phyloP scores from a whole-genome alignment of 768 basidiomycete species.

The Trametes cinnabarina region DNA sequence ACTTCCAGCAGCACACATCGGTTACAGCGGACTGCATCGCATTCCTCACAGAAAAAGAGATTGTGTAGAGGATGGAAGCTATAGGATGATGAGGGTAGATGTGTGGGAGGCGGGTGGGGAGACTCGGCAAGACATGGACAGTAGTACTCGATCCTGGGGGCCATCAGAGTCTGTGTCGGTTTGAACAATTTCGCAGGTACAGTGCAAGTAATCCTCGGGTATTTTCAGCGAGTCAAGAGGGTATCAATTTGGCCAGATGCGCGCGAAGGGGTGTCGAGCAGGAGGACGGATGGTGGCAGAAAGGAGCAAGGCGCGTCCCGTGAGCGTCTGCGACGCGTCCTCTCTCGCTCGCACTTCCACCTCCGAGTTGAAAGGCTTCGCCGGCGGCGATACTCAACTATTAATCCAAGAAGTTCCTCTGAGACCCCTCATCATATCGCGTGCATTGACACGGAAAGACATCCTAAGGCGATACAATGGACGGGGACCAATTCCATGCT shows the following conservation, averaged over 20 bases:
- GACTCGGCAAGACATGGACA: conserved; percentile 68
- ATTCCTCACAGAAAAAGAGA: conserved; percentile 98
- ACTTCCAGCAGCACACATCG: conserved; percentile 91
- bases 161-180: conserved; percentile 30
- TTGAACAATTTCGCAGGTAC: neutral
- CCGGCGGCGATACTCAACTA: too few species aligned
- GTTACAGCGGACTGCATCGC: conserved; percentile 92
- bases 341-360: too few species aligned
- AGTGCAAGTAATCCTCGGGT: neutral
- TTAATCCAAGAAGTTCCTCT: too few species aligned
- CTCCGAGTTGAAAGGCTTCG: too few species aligned
- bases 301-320: neutral
- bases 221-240: neutral
- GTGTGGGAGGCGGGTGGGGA: conserved; percentile 68
- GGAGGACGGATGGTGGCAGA: neutral
- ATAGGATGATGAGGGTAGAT: conserved; percentile 71
- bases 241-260: neutral
- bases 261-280: neutral
- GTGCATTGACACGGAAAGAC: neutral
- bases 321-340: neutral
- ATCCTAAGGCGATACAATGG: neutral
- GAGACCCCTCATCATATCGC: too few species aligned
- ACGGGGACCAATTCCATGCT: conserved; percentile 16
- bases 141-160: conserved; percentile 57
- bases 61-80: conserved; percentile 81